A percentile compares a stretch with the other conserved stretches of the same genome.
These are phyloP conservation scores for Nakazawaea ernobii DNA, from an alignment of 805 yeast genomes.

Conservation along the genomic window DNA sequence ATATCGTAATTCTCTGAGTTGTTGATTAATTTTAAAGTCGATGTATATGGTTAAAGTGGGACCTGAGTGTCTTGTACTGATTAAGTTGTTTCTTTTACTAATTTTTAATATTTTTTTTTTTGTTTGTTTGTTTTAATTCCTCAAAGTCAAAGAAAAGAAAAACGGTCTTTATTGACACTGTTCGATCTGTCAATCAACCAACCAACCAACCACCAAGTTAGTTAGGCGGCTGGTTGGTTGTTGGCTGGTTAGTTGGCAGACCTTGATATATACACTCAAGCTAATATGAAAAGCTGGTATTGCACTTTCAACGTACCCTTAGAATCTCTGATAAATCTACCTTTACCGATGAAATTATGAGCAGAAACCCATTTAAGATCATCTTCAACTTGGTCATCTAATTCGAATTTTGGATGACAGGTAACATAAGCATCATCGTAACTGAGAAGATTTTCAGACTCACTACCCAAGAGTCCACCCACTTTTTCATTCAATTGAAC, in stretches of 20 bases:
- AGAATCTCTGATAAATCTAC: slow-evolving; percentile 48
- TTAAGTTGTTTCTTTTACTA: no score
- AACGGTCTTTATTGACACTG: no score
- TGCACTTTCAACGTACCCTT: slow-evolving; percentile 45
- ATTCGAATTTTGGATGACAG: slow-evolving; percentile 36
- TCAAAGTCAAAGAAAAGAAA: no score
- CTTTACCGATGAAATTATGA: slow-evolving; percentile 50
- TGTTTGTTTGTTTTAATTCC: no score
- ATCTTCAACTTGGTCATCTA: slow-evolving; percentile 36
- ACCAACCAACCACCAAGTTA: no score
- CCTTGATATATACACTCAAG: background rate
- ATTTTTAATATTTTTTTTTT: no score
- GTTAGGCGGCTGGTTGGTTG: no score
- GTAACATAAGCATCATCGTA: slow-evolving; percentile 46
- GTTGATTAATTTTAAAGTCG: no score
- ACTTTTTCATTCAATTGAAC: slow-evolving; percentile 32
- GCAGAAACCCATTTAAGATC: slow-evolving; percentile 45
- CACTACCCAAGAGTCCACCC: slow-evolving; percentile 24
- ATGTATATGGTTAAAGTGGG: no score
- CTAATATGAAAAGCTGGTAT: slow-evolving; percentile 41
- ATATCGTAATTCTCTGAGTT: no score
- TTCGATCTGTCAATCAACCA: no score
- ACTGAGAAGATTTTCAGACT: background rate
- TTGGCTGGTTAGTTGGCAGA: background rate
- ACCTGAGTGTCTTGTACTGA: no score